Percentiles rank a stretch among this genome's conserved stretches.
phyloP scores from a whole-genome alignment of 1,284 basidiomycete genomes.

The Wallemia mellicola region DNA sequence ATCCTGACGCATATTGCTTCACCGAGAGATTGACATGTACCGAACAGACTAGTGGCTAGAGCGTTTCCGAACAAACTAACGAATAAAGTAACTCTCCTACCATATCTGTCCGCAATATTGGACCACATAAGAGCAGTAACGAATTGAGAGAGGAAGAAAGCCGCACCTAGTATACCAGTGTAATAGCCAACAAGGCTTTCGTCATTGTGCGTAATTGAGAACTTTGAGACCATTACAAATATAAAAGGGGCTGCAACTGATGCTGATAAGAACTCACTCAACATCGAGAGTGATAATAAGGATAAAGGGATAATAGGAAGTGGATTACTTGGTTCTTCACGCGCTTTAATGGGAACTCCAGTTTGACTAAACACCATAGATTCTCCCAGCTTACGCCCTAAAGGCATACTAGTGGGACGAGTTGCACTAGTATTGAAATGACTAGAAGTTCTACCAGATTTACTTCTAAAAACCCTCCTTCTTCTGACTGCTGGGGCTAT shows the following conservation, averaged over 20 bases:
- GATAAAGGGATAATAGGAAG: neutral
- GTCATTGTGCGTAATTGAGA: slow-evolving; percentile 32
- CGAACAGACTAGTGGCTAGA: neutral
- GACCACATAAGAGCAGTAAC: neutral
- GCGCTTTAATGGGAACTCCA: neutral
- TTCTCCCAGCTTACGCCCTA: neutral
- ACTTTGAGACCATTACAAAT: slow-evolving; percentile 72
- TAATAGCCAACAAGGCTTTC: slow-evolving; percentile 21
- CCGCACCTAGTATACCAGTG: slow-evolving; percentile 19
- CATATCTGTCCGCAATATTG: neutral
- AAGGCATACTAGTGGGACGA: neutral
- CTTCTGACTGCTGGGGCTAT: neutral
- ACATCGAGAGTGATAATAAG: slow-evolving; percentile 23
- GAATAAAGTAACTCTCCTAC: neutral
- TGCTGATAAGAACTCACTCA: slow-evolving; percentile 70
- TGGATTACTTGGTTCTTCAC: neutral
- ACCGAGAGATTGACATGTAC: slow-evolving; percentile 11
- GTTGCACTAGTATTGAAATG: neutral
- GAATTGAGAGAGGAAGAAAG: slow-evolving; percentile 20
- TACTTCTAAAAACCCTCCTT: neutral
- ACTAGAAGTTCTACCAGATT: neutral
- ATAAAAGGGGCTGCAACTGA: slow-evolving; percentile 69
- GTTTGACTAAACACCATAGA: neutral
- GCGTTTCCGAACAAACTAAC: slow-evolving; percentile 1
- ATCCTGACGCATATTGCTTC: slow-evolving; percentile 70